Base-by-base conservation (phyloP, 345 rosid genomes). In the Psidium guajava region DNA sequence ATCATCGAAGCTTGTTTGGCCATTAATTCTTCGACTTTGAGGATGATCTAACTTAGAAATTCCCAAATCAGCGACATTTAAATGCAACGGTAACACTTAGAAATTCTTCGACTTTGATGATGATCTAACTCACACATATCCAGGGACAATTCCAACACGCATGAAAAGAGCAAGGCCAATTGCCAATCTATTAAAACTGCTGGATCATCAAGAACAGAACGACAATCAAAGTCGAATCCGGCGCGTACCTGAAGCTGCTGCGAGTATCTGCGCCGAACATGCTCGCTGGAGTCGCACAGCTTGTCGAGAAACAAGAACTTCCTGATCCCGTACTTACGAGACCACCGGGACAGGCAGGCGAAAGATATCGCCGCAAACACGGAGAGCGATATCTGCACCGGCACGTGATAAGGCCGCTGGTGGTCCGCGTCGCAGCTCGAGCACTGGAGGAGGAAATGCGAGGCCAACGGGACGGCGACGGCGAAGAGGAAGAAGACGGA, bases 281-380 rank as follows among this genome's bases (percentile, higher is more conserved):
- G 86, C 8, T 93, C 95, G 82, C 91, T 93, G 83, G 88, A 91
- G 54, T 91, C 92, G 69, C 86, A 84, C 40, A 95, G 82, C 89
- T 93, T 96, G 86, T 96, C 98, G 49, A 96, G 90, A 84, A 96
- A 95, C 54, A 96, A 87, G 82, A 96, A 94, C 87, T 87, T 91
- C 85, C 90, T 81, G 86, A 93, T 83, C n/a, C 99, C 98, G 53
- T 91, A 95, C 89, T 91, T 95, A 11, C 93, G 90, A 20, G 93
- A 87, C 99, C 99, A 96, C 53, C 82, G 52, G 27, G 98, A 88
- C 36, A 96, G 91, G 87, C 90, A 88, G 25, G 92, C 20, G 84
- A 95, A 95, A 16, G 99, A 94, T 84, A 95, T 89, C 36, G 92
- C 87, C 2, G 98, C 94, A 82, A 92, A 96, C 11, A 90, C 88